These are phyloP conservation scores for Phialemonium atrogriseum DNA, from an alignment of 2,329 filamentous ascomycete genomes.

Conservation along the genomic window DNA sequence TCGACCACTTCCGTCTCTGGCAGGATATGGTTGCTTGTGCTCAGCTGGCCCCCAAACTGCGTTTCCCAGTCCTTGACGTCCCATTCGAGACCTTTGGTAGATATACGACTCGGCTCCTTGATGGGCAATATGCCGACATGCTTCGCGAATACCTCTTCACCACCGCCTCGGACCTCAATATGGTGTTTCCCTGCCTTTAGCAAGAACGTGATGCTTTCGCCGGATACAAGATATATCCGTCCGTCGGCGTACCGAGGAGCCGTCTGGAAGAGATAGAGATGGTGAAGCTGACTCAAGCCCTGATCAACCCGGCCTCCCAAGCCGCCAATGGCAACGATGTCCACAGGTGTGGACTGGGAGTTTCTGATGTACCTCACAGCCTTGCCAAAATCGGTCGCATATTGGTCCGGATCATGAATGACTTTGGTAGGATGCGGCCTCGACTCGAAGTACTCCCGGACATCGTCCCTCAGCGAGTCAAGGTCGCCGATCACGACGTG, in stretches of 20 bases:
- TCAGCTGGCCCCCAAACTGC: constrained; percentile 62
- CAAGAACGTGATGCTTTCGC: constrained; percentile 73
- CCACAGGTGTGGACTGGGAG: constrained; percentile 25
- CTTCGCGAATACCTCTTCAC: constrained; percentile 54
- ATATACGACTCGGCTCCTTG: constrained; percentile 69
- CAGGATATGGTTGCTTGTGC: constrained; percentile 72
- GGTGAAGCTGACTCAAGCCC: constrained; percentile 79
- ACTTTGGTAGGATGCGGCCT: constrained; percentile 44
- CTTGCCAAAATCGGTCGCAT: constrained; percentile 89
- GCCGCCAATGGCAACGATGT: constrained; percentile 77
- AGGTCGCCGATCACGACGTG: constrained; percentile 81
- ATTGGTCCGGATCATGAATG: constrained; percentile 67
- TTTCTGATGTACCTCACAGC: constrained; percentile 53
- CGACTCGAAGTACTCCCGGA: constrained; percentile 58
- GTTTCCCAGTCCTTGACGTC: constrained; percentile 79
- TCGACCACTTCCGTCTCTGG: constrained; percentile 50
- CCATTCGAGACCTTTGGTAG: constrained; percentile 79
- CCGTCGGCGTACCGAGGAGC: constrained; percentile 41
- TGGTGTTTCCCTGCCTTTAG: constrained; percentile 60
- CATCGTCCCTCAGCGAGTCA: constrained; percentile 64
- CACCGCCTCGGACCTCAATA: constrained; percentile 54
- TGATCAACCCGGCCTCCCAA: constrained; percentile 90
- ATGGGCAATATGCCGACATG: constrained; percentile 84
- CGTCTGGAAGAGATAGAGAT: constrained; percentile 60
- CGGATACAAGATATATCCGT: constrained; percentile 70